Evolutionary conservation across 164 flowering plant species (phyloP), one percentile per base, ranked within the genome.

Genomic region (Santalum album): DNA sequence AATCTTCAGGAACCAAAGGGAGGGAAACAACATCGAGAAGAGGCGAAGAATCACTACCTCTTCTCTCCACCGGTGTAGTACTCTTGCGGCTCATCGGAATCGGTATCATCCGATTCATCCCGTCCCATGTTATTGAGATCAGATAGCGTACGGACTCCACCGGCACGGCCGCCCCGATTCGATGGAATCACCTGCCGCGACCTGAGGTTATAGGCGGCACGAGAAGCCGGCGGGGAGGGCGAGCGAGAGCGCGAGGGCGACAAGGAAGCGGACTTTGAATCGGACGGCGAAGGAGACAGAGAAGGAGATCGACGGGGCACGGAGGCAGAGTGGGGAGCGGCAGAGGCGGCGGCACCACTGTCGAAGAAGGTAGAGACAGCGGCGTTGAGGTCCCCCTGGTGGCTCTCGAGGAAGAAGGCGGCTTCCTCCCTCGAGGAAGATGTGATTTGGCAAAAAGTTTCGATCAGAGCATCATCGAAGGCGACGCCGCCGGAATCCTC

Each of bases 331-430:
- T 22, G 34, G 3, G 27, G 25, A 66, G 59, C 36, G 17, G 23
- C 14, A 23, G 19, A 3, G 51, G 25, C 32, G 43, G 20, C 29
- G 53, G 53, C 12, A 62, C 15, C 26, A 68, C 47, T 56, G 64
- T 81, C 83, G 46, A 81, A 25, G 72, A 74, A 78, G 35, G 87
- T 77, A 27, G 83, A 75, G 56, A 81, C 79, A 62, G 86, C 86
- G 55, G 83, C 55, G 67, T 81, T 82, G 57, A 78, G 73, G 59
- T 81, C 78, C 67, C 71, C 78, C 27, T 71, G 71, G 70, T 81
- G 86, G 53, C 65, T 56, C 60, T 81, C 87, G 25, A 81, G 56
- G 72, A 69, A 81, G 75, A 81, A 81, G 49, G 38, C 45, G 51
- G 87, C 83, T 66, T 74, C 78, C 18, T 62, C 64, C 25, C 49